Percentiles rank a stretch among this genome's conserved stretches.
phyloP scores from a whole-genome alignment of 768 basidiomycete genomes.

The Pleurotus djamor region DNA sequence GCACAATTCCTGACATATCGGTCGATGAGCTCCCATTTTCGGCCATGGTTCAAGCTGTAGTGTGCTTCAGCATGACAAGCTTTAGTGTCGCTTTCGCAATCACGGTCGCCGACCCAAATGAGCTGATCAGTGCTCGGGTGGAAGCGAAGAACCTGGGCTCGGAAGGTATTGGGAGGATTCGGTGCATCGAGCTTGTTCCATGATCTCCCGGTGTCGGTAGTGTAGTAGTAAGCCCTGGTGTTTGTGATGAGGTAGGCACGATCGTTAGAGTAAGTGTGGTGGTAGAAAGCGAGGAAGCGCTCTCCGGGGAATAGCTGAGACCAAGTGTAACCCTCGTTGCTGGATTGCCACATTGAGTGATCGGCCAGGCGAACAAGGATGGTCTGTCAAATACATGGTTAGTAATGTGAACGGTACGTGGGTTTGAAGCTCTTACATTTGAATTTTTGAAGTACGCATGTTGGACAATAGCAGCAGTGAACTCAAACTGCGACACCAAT shows the following conservation, averaged over 20 bases:
- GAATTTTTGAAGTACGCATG: conserved; percentile 86
- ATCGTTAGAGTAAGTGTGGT: conserved; percentile 76
- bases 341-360: conserved; percentile 86
- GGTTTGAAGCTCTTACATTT: conserved; percentile 36
- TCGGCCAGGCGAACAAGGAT: conserved; percentile 82
- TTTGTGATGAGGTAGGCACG: conserved; percentile 91
- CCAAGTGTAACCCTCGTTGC: conserved; percentile 96
- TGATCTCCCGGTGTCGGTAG: conserved; percentile 73
- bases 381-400: conserved; percentile 44
- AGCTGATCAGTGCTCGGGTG: conserved; percentile 83
- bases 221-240: conserved; percentile 62
- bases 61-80: conserved; percentile 75
- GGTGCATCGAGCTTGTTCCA: conserved; percentile 69
- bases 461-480: conserved; percentile 64
- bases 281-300: conserved; percentile 80
- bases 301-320: conserved; percentile 55
- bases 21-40: conserved; percentile 74
- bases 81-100: conserved; percentile 44
- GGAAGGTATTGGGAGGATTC: conserved; percentile 75
- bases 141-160: conserved; percentile 77
- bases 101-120: conserved; percentile 84
- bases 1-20: conserved; percentile 88
- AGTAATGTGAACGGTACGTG: neutral
- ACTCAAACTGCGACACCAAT: conserved; percentile 50
- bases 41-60: conserved; percentile 77